Evolutionary conservation across 2,329 filamentous ascomycete genomes (phyloP).

Genomic region (Colletotrichum sp.): DNA sequence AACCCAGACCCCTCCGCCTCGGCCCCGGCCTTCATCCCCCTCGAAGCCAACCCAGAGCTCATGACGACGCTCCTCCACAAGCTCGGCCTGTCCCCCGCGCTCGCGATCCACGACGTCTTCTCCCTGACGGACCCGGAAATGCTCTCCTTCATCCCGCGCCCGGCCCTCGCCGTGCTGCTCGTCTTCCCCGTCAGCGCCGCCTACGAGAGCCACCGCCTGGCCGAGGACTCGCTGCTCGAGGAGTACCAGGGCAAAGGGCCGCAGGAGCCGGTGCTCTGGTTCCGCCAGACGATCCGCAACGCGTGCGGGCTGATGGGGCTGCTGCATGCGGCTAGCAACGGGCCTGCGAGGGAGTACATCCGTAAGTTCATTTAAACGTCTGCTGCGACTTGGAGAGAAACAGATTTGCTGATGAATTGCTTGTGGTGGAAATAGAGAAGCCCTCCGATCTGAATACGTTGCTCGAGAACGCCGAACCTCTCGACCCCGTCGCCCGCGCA

Average conservation of each 20-base stretch:
- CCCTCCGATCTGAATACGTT: constrained; percentile 67
- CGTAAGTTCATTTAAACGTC: constrained; percentile 35
- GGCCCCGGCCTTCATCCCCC: constrained; percentile 58
- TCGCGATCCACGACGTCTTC: constrained; percentile 90
- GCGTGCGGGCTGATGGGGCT: constrained; percentile 91
- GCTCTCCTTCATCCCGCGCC: constrained; percentile 85
- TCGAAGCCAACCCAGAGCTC: constrained; percentile 82
- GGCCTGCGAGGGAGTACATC: constrained; percentile 68
- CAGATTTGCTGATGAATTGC: neutral
- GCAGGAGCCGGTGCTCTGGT: constrained; percentile 85
- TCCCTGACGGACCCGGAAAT: constrained; percentile 86
- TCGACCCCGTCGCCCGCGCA: constrained; percentile 70
- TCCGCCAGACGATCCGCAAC: constrained; percentile 92
- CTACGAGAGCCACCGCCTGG: constrained; percentile 77
- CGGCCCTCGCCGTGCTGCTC: constrained; percentile 85
- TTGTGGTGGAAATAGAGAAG: constrained; percentile 35
- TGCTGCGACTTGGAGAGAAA: neutral
- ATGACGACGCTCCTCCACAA: constrained; percentile 83
- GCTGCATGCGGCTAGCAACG: constrained; percentile 82
- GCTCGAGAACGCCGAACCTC: constrained; percentile 70
- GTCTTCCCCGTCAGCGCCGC: constrained; percentile 84
- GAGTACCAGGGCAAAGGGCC: constrained; percentile 73
- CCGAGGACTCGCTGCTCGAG: constrained; percentile 69
- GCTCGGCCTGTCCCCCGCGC: constrained; percentile 78
- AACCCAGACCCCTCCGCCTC: constrained; percentile 42